Percentiles rank a stretch among this genome's conserved stretches.
phyloP scores from a whole-genome alignment of 352 stramenopile genomes.

The Pythium angustatum region DNA sequence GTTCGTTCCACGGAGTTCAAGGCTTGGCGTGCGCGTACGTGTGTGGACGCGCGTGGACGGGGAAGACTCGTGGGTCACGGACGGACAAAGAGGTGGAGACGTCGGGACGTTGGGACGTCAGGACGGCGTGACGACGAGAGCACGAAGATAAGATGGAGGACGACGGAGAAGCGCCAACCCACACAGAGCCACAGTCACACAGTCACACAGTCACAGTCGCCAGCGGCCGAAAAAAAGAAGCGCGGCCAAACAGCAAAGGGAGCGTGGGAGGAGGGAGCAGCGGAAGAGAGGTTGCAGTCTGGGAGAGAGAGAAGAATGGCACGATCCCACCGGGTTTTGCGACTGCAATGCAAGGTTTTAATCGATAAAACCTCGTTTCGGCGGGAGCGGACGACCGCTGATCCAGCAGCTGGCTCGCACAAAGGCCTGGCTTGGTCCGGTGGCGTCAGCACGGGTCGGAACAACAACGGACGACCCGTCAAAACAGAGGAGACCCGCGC shows the following conservation, averaged over 20 bases:
- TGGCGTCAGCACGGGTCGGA: constrained; percentile 11
- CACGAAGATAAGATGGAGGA: constrained; percentile 12
- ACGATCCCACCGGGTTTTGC: constrained; percentile 4
- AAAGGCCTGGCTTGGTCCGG: constrained; percentile 3
- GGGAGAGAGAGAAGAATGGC: constrained; percentile 13
- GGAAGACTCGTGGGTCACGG: not conserved
- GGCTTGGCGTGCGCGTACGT: no score
- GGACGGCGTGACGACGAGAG: constrained; percentile 4
- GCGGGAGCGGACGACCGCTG: not conserved
- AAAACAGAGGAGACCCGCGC: no score
- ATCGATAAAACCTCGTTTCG: constrained; percentile 8
- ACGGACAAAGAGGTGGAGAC: not conserved
- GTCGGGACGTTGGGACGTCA: constrained; percentile 10
- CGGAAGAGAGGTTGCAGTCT: constrained; percentile 15
- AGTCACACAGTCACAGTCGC: constrained; percentile 1
- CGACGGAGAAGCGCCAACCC: not conserved
- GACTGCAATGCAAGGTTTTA: constrained; percentile 10
- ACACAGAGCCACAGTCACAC: not conserved
- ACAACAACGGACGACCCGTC: not conserved
- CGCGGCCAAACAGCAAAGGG: no score
- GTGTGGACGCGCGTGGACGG: not conserved
- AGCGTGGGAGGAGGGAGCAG: not conserved
- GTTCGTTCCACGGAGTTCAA: not conserved
- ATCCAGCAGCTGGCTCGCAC: constrained; percentile 16
- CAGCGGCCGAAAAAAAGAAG: constrained; percentile 24